Percentiles rank a stretch among this genome's conserved stretches.
Conservation (phyloP, 2,329 filamentous ascomycete genomes). For the Stachybotrys chartarum region DNA sequence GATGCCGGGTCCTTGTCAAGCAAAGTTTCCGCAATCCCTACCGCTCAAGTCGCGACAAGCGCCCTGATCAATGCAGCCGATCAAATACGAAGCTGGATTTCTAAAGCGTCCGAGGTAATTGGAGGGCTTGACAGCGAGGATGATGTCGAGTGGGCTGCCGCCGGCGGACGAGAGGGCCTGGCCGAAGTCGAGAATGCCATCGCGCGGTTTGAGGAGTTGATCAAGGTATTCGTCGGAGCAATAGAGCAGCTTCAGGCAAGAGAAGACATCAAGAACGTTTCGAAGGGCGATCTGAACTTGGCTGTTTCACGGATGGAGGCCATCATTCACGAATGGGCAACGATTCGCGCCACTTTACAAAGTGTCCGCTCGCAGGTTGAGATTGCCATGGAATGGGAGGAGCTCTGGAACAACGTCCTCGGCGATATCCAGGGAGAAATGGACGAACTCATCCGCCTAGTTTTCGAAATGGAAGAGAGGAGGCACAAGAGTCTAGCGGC, state of each 20-base stretch:
- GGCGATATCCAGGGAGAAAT: conserved; percentile 88
- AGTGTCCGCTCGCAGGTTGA: conserved; percentile 86
- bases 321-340: conserved; percentile 77
- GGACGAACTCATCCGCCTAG: conserved; percentile 68
- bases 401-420: conserved; percentile 88
- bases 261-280: conserved; percentile 64
- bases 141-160: conserved; percentile 94
- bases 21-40: conserved; percentile 78
- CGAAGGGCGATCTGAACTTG: conserved; percentile 61
- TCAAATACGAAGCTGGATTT: conserved; percentile 91
- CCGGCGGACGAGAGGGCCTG: conserved; percentile 74
- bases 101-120: conserved; percentile 84
- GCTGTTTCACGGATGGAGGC: conserved; percentile 86
- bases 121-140: conserved; percentile 87
- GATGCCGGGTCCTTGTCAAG: conserved; percentile 77
- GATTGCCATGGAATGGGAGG: conserved; percentile 98
- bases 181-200: conserved; percentile 70
- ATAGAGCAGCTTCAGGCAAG: conserved; percentile 85
- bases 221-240: conserved; percentile 88
- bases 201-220: conserved; percentile 75
- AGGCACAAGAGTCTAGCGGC: conserved; percentile 72
- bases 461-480: conserved; percentile 98
- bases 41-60: conserved; percentile 73
- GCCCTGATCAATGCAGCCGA: conserved; percentile 82
- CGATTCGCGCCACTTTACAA: conserved; percentile 70